Base-by-base conservation (phyloP, 331 rosid species). In the Dryas integrifolia region DNA sequence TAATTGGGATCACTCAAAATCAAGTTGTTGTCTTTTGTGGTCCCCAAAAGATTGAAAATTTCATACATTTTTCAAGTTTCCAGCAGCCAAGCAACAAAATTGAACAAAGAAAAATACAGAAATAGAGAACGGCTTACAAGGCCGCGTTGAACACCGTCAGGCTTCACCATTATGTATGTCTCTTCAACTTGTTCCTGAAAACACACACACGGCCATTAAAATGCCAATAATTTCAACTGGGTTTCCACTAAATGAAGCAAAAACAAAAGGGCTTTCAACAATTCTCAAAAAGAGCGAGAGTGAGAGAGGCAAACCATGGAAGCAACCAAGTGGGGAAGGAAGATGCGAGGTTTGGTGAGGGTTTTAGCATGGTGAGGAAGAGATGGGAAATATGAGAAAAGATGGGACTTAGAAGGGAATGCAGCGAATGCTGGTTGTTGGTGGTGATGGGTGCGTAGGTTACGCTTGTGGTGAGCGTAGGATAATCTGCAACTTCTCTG, bases 131-230 rank as follows among this genome's bases (percentile, higher is more conserved):
- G 40, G 59, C 93, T 80, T 77, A 90, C 99, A 58, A 95, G 90
- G 55, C 98, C 98, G 60, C 99, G 98, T n/a, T 92, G 99, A 68
- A 95, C 96, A 2, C 98, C 98, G 50, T 92, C 99, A 1, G 99
- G 99, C 73, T 95, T 95, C 64, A 95, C 94, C 99, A 95, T 95
- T 78, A 95, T 90, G 65, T 92, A 95, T 75, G 96, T 87, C 69
- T 92, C 82, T 59, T 95, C 97, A 77, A 92, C 94, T 69, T 82
- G 90, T 75, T 95, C 94, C 97, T 95, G 87, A 87, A 80, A 15
- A 65, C 16, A 39, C 50, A 72, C 2, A 38, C 13, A 51, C 38
- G 41, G 4, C 1, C 21, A 14, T 39, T 60, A 78, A 74, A 47
- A 47, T 53, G 59, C 35, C 65, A 77, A 45, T 44, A 70, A 41